Base-by-base conservation (phyloP, 345 rosid genomes). In the Viola odorata region DNA sequence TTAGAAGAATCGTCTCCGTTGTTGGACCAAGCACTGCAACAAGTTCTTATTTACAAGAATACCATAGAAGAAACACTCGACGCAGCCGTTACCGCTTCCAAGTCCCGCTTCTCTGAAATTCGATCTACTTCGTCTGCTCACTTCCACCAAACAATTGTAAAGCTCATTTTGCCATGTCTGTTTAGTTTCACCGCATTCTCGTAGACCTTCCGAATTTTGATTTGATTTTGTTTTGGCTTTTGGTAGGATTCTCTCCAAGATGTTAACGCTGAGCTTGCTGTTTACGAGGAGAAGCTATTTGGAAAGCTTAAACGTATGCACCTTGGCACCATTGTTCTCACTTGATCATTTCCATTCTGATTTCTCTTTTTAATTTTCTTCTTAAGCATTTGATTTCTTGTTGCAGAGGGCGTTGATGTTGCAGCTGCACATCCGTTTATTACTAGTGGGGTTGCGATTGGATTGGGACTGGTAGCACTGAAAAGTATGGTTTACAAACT, bases 231-330 rank as follows among this genome's bases (percentile, higher is more conserved):
- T 70, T 11, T 12, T 47, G 11, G 13, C 13, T 5, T 12, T 7
- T 47, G 50, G 11, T 47, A 91, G 96, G 89, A 79, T 62, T 80
- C 80, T 53, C 53, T 85, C 57, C 50, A 76, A 68, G 85, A 86
- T 44, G 65, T 78, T 10, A 86, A 69, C 69, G 79, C 85, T n/a
- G 77, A 81, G 77, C 74, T 82, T 60, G 72, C 36, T 49, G 83
- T 67, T 55, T 82, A 89, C 16, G 97, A 86, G 69, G 73, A 69
- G 39, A 64, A 78, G 64, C 59, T 75, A 13, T 79, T 92, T 39
- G 83, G 79, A 60, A 87, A 78, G 68, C 63, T 84, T 55, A 89
- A 85, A 84, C 96, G 96, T 89, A 23, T 37, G n/a, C 69, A n/a
- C n/a, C n/a, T n/a, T n/a, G n/a, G n/a, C n/a, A 57, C 50, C 13